A percentile compares a stretch with the other conserved stretches of the same genome.
phyloP scores from a whole-genome alignment of 2,329 filamentous ascomycete species.

The Epichloe hybrida region DNA sequence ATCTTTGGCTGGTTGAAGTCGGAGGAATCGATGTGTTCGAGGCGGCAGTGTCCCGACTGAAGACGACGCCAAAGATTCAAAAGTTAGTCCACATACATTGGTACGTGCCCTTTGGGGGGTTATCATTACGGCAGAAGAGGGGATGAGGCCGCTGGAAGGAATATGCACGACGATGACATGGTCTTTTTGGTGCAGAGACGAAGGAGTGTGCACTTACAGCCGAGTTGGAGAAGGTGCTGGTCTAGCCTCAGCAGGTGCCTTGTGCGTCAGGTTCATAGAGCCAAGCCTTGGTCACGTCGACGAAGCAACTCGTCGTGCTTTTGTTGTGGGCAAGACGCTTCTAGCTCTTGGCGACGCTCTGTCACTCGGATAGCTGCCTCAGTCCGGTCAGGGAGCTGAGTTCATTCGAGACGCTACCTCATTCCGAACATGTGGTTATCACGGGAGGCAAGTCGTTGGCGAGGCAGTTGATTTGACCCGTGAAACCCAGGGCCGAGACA shows the following conservation, averaged over 20 bases:
- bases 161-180: no score
- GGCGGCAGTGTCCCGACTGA: slow-evolving; percentile 1
- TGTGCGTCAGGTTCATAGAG: slow-evolving; percentile 32
- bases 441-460: slow-evolving; percentile 3
- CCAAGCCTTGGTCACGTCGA: slow-evolving; percentile 5
- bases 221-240: slow-evolving; percentile 42
- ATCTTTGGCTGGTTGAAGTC: slow-evolving; percentile 12
- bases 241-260: slow-evolving; percentile 44
- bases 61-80: not conserved
- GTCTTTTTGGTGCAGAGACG: no score
- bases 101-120: no score
- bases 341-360: slow-evolving; percentile 12
- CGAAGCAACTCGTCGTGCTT: slow-evolving; percentile 9
- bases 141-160: no score
- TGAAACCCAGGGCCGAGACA: not conserved
- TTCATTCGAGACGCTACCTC: slow-evolving; percentile 41
- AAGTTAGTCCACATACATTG: not conserved
- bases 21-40: slow-evolving; percentile 9
- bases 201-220: slow-evolving; percentile 27
- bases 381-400: slow-evolving; percentile 51
- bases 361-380: slow-evolving; percentile 23
- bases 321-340: slow-evolving; percentile 10
- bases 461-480: not conserved
- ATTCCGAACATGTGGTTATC: slow-evolving; percentile 29
- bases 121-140: not conserved